Percentiles rank a stretch among this genome's conserved stretches.
These are phyloP conservation scores for Groenewaldozyma auringiensis DNA, from an alignment of 1,139 yeast species.

Conservation along the genomic window DNA sequence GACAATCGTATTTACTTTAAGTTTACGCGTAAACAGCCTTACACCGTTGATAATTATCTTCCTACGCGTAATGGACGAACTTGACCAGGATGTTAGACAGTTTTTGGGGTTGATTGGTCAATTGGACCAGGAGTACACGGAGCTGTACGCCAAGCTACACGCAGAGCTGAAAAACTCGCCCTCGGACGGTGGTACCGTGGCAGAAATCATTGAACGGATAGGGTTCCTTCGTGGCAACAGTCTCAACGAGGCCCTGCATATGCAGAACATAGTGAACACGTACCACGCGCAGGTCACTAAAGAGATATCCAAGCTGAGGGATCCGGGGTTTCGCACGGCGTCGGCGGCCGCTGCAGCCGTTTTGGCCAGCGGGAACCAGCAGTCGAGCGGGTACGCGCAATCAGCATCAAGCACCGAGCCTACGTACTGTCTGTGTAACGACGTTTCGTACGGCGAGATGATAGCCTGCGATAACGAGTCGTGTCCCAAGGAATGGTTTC, in stretches of 20 bases:
- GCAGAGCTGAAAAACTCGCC: conserved; percentile 3
- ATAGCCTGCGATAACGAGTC: conserved; percentile 78
- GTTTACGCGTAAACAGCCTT: too few species aligned
- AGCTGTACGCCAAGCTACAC: conserved; percentile 5
- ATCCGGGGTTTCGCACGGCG: conserved; percentile 5
- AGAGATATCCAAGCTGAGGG: conserved; percentile 11
- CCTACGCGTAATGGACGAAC: conserved; percentile 9
- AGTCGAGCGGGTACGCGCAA: neutral
- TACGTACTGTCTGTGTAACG: conserved; percentile 66
- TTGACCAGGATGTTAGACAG: conserved; percentile 10
- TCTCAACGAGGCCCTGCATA: conserved; percentile 12
- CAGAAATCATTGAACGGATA: conserved; percentile 5
- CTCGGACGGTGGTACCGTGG: neutral
- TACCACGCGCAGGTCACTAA: conserved; percentile 8
- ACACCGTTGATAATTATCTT: too few species aligned
- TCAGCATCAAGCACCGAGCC: conserved; percentile 12
- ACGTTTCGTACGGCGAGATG: conserved; percentile 81
- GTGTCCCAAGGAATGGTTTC: conserved; percentile 80
- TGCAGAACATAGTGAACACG: conserved; percentile 10
- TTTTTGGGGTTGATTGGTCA: conserved; percentile 12
- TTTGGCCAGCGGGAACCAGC: conserved; percentile 3
- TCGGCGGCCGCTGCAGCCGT: conserved; percentile 2
- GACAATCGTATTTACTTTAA: too few species aligned
- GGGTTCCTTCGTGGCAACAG: conserved; percentile 10
- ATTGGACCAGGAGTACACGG: conserved; percentile 9